Evolutionary conservation across 306 rosid species (phyloP), one percentile per base, ranked within the genome.

Genomic region (Lagenaria siceraria): DNA sequence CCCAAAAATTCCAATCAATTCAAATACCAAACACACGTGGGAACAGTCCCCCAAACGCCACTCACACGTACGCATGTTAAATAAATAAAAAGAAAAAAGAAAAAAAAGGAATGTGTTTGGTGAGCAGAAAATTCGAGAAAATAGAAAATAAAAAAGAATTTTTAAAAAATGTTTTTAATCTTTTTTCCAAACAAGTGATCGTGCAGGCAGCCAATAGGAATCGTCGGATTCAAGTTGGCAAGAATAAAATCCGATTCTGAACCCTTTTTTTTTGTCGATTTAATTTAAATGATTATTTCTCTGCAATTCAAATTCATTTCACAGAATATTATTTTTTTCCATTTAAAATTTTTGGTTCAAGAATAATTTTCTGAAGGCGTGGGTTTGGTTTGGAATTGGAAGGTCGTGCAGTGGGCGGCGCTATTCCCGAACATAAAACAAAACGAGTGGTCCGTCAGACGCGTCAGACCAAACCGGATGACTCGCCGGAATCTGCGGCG

Each of bases 391-490:
- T 65, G 42, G 69, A 82, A 79, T 77, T 65, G 42, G 69, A 82
- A 79, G 90, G 96, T 90, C 97, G 97, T 93, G 91, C 96, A 78
- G 71, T 87, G 97, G 96, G 78, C 88, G 93, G 89, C 80, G 83
- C 10, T 21, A 66, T 66, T 66, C 10, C 74, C 53, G 19, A 66
- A 42, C 12, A 69, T 2, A 66, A 70, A 78, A 78, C 80, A 83
- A 80, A 33, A 29, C 27, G 4, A 21, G 51, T n/a, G 74, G 51
- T n/a, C 52, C 71, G 71, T 17, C 53, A 6, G 46, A 63, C 69
- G 25, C 46, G 46, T 64, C 24, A 27, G 43, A 63, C 46, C 43
- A 17, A 33, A 63, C 29, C 54, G 76, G 42, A 42, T 13, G 42
- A 72, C 10, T 15, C 59, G 76, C 17, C 76, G 58, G 77, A 73